phyloP scores from a whole-genome alignment of 345 rosid genomes.

The Eucalyptus paniculata region DNA sequence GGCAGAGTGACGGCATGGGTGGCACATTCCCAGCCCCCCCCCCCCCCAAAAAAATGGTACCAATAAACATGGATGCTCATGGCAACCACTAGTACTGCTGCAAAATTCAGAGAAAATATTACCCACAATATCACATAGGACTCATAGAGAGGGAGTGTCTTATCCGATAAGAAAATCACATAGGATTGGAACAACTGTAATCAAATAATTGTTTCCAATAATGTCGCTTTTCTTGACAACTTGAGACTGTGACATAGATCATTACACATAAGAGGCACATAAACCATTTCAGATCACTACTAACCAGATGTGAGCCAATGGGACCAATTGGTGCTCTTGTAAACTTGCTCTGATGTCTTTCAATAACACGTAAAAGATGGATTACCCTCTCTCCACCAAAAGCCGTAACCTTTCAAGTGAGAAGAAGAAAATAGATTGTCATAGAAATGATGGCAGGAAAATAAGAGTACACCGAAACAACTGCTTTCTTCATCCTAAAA shows the following conservation, averaged over 20 bases:
- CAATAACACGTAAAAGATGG: constrained; percentile 60
- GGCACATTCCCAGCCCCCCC: background rate
- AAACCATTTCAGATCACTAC: constrained; percentile 3
- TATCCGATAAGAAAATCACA: background rate
- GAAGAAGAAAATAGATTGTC: background rate
- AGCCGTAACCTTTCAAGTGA: constrained; percentile 61
- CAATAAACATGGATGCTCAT: background rate
- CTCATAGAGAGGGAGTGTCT: background rate
- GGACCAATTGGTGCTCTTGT: constrained; percentile 90
- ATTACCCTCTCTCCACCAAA: constrained; percentile 91
- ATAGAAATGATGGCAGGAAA: background rate
- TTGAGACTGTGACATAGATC: background rate
- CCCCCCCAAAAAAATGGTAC: background rate
- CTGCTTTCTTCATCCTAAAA: background rate
- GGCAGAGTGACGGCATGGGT: background rate
- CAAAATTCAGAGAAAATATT: background rate
- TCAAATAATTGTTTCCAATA: background rate
- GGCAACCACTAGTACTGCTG: background rate
- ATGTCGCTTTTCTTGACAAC: background rate
- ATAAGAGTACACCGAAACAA: background rate
- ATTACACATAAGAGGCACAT: background rate
- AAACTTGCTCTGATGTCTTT: constrained; percentile 47
- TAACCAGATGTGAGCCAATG: constrained; percentile 86
- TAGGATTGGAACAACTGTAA: background rate
- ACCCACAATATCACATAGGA: background rate